These are phyloP conservation scores for Vanrija sp. DNA, from an alignment of 1,284 basidiomycete species.

Conservation along the genomic window DNA sequence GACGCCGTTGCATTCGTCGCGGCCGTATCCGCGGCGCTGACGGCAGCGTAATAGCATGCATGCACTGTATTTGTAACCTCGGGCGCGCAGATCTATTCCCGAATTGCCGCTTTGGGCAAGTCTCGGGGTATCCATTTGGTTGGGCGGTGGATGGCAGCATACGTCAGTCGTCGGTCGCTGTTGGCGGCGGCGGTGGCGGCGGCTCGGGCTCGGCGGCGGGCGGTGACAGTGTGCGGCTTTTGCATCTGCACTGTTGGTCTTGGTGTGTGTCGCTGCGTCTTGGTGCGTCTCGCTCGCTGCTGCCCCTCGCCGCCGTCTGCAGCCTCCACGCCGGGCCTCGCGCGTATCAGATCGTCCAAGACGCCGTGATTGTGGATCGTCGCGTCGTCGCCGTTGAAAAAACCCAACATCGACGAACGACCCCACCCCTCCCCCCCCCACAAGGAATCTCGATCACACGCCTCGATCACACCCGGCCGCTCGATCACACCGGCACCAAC, in stretches of 20 bases:
- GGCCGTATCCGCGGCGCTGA: background rate
- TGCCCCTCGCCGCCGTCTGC: background rate
- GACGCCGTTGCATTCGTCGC: slow-evolving; percentile 1
- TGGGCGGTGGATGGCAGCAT: background rate
- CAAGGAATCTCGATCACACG: background rate
- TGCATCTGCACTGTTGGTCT: no score
- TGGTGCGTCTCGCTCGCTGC: background rate
- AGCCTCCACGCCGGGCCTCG: no score
- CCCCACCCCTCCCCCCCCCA: background rate
- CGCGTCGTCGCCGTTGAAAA: background rate
- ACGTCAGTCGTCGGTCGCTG: background rate
- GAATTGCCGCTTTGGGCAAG: background rate
- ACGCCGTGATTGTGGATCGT: no score
- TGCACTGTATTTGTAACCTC: no score
- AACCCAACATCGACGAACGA: background rate
- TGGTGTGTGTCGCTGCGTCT: no score
- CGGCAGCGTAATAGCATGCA: no score
- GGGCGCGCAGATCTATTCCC: no score
- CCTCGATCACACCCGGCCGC: background rate
- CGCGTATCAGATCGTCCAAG: no score
- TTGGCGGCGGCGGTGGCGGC: no score
- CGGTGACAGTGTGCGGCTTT: no score
- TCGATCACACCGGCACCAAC: background rate
- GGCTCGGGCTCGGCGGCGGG: no score
- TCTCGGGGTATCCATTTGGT: background rate